These are phyloP conservation scores for Funneliformis geosporum DNA, from an alignment of 192 early-diverging fungal species.

Conservation along the genomic window DNA sequence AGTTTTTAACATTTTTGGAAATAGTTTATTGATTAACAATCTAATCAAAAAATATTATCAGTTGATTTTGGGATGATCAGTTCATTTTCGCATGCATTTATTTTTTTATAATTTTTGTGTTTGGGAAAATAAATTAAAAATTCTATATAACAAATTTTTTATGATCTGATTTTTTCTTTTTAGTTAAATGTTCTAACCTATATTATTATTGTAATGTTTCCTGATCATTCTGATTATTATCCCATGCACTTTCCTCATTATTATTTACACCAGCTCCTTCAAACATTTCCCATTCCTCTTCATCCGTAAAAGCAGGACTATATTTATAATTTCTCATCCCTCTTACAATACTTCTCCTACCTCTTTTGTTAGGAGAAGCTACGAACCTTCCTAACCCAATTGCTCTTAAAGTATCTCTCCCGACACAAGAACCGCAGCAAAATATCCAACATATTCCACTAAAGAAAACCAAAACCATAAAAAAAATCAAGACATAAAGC, in stretches of 20 bases:
- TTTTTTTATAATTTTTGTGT: no score
- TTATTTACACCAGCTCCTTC: constrained; percentile 1
- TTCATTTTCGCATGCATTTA: no score
- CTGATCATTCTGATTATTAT: background rate
- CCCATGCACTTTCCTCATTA: background rate
- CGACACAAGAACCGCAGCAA: constrained; percentile 32
- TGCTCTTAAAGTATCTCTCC: constrained; percentile 14
- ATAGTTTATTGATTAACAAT: no score
- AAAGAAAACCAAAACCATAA: constrained; percentile 27
- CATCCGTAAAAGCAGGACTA: background rate
- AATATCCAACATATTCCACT: constrained; percentile 30
- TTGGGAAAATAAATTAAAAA: no score
- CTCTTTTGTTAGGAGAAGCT: background rate
- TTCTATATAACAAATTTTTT: no score
- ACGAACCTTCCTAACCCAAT: constrained; percentile 4
- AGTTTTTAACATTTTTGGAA: no score
- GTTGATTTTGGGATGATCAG: no score
- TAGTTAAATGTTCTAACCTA: background rate
- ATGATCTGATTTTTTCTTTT: no score
- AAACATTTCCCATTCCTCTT: constrained; percentile 32
- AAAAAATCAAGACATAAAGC: constrained; percentile 18
- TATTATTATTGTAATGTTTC: background rate
- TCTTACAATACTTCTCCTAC: background rate
- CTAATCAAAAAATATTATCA: no score
- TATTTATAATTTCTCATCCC: background rate